These are phyloP conservation scores for Gymnopilus dilepis DNA, from an alignment of 768 basidiomycete genomes.

Conservation along the genomic window DNA sequence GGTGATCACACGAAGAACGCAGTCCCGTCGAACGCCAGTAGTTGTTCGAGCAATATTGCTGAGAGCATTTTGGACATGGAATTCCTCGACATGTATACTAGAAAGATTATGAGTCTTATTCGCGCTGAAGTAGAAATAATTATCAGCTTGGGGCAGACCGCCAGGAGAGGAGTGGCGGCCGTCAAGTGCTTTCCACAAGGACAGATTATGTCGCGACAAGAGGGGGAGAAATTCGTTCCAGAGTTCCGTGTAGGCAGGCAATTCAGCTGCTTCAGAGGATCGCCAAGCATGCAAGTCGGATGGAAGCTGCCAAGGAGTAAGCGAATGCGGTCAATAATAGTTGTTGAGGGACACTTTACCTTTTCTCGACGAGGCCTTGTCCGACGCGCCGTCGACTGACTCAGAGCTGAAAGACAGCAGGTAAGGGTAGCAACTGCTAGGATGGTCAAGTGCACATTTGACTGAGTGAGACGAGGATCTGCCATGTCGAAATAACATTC, in stretches of 20 bases:
- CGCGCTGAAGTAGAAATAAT: neutral
- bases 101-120: neutral
- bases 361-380: neutral
- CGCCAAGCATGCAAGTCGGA: neutral
- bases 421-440: neutral
- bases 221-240: neutral
- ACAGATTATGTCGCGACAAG: neutral
- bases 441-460: neutral
- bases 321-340: neutral
- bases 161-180: neutral
- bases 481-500: no score
- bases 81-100: neutral
- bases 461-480: no score
- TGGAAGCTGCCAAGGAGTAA: neutral
- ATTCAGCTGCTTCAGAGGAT: neutral
- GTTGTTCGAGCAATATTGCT: neutral
- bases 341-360: neutral
- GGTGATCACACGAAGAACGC: slow-evolving; percentile 7
- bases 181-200: neutral
- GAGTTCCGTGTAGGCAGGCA: neutral
- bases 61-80: neutral
- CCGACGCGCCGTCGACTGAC: neutral
- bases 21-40: neutral
- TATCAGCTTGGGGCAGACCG: neutral
- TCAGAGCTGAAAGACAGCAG: neutral